A percentile compares a stretch with the other conserved stretches of the same genome.
phyloP scores from a whole-genome alignment of 1,284 basidiomycete genomes.

The Papiliotrema nemorosa region DNA sequence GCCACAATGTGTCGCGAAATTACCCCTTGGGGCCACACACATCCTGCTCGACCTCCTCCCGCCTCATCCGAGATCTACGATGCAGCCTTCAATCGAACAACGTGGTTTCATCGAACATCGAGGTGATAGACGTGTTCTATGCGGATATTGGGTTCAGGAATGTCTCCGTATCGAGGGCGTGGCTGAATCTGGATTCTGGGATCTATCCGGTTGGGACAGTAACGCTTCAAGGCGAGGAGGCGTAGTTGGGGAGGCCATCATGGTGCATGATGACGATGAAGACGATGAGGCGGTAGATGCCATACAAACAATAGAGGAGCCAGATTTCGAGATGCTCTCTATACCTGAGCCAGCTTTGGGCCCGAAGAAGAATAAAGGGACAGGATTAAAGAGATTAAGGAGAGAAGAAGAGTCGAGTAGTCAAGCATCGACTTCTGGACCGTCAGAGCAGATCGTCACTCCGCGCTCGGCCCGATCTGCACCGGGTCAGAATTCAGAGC shows the following conservation, averaged over 20 bases:
- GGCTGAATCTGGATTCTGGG: slow-evolving; percentile 2
- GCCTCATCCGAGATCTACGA: neutral
- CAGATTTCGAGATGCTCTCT: no score
- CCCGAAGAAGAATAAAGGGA: no score
- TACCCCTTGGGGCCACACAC: neutral
- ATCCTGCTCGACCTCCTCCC: slow-evolving; percentile 5
- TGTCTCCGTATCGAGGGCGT: slow-evolving; percentile 3
- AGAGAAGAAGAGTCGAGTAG: no score
- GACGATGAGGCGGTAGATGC: neutral
- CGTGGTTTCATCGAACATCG: slow-evolving; percentile 1
- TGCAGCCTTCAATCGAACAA: neutral
- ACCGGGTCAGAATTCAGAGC: no score
- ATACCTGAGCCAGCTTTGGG: no score
- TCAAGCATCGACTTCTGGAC: no score
- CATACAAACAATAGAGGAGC: no score
- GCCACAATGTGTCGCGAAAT: neutral
- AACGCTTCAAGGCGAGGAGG: no score
- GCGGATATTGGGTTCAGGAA: slow-evolving; percentile 6
- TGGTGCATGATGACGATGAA: neutral
- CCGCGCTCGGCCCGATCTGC: no score
- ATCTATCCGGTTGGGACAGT: slow-evolving; percentile 2
- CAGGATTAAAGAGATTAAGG: no score
- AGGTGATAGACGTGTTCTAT: neutral
- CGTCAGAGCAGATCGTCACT: no score
- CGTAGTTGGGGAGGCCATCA: neutral